Evolutionary conservation across 1,284 basidiomycete species (phyloP), one percentile per base, ranked within the genome.

Genomic region (Sanguinoderma infundibulare): DNA sequence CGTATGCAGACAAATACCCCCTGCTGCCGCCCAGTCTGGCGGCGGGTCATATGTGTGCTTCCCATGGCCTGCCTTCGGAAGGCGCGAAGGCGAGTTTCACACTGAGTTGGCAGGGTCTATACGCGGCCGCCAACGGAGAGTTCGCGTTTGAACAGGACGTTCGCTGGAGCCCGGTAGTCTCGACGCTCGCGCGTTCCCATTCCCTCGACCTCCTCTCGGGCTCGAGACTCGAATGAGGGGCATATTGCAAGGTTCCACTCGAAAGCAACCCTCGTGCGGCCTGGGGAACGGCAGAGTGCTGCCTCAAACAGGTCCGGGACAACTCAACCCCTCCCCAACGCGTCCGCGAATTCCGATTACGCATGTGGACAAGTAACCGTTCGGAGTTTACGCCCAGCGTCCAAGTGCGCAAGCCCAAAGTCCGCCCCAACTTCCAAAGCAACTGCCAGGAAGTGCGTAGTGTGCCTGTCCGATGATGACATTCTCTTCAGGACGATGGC

Each of bases 61-160:
- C 60, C 60, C 60, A n/a, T n/a, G n/a, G n/a, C 53, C 59, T 44
- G 55, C 51, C 54, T 59, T 44, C 20, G 14, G 32, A 55, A n/a
- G n/a, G n/a, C n/a, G n/a, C n/a, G n/a, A n/a, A n/a, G n/a, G n/a
- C n/a, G n/a, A n/a, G n/a, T 82, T 87, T 77, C 74, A 94, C 95
- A 97, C 98, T 50, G 86, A 82, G 69, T 86, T 78, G 10, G 79
- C 75, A 51, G 78, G 71, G 63, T 92, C 87, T 5, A 81, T 44
- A 26, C 42, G 42, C 42, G 22, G 9, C 15, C 22, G 42, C 22
- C 20, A 20, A 2, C 3, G 12, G 20, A n/a, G 20, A 12, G 40
- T 24, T 42, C 38, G 38, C 20, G 38, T 15, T 38, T 15, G n/a
- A n/a, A n/a, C n/a, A n/a, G n/a, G n/a, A n/a, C n/a, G n/a, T 15